Percentiles rank a stretch among this genome's conserved stretches.
phyloP scores from a whole-genome alignment of 2,329 filamentous ascomycete genomes.

The Sarocladium oryzae region DNA sequence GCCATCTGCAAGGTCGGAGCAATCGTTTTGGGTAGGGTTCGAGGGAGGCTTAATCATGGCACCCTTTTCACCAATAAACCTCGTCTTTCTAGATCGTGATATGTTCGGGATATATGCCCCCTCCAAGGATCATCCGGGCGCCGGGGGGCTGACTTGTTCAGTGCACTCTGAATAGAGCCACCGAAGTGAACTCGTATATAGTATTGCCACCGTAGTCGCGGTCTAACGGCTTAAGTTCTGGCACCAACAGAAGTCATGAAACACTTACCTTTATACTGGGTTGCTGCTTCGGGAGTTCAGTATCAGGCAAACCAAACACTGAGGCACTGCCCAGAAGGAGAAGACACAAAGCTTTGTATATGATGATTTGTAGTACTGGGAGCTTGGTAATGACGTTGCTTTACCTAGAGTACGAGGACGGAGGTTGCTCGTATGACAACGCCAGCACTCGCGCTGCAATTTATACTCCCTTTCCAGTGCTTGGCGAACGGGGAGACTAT shows the following conservation, averaged over 20 bases:
- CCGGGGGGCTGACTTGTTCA: conserved; percentile 23
- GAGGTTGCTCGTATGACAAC: too few relatives aligned
- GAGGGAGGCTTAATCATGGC: conserved; percentile 21
- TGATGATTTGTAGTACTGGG: neutral
- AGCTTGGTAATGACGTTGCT: too few relatives aligned
- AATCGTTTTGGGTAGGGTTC: conserved; percentile 19
- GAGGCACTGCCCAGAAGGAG: conserved; percentile 1
- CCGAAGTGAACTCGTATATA: neutral
- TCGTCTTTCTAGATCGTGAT: conserved; percentile 26
- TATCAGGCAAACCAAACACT: neutral
- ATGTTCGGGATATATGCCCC: conserved; percentile 27
- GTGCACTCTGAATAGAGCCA: conserved; percentile 22
- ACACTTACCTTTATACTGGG: neutral
- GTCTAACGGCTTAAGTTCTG: neutral
- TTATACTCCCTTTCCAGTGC: too few relatives aligned
- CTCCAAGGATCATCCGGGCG: conserved; percentile 24
- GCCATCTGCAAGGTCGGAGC: conserved; percentile 23
- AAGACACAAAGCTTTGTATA: neutral
- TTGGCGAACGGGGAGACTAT: too few relatives aligned
- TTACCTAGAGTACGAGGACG: too few relatives aligned
- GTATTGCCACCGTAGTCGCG: conserved; percentile 12
- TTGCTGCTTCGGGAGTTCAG: neutral
- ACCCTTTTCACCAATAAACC: conserved; percentile 23
- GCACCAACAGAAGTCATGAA: neutral
- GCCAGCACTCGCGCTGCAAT: too few relatives aligned